Conservation (phyloP, 208 protist species). For the Endotrypanum monterogeii region DNA sequence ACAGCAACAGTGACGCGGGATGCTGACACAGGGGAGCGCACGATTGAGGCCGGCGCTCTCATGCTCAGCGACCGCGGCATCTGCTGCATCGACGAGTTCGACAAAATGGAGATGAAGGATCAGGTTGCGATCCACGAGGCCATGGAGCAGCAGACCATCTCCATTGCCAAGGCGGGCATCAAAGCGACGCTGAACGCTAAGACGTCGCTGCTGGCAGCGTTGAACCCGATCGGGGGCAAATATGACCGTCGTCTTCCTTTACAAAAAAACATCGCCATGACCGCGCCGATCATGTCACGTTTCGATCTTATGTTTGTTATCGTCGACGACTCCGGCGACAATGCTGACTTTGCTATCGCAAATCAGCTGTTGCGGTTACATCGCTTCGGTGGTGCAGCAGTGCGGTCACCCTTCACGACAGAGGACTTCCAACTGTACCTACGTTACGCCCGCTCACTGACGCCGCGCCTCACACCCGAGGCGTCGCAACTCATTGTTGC, state of each 20-base stretch:
- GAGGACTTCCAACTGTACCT: slow-evolving; percentile 95
- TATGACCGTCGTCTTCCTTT: slow-evolving; percentile 95
- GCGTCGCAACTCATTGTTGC: slow-evolving; percentile 86
- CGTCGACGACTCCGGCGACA: slow-evolving; percentile 96
- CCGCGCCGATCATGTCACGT: slow-evolving; percentile 98
- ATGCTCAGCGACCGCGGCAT: slow-evolving; percentile 99
- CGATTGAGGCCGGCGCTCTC: slow-evolving; percentile 99
- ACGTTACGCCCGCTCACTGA: slow-evolving; percentile 89
- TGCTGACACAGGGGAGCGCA: slow-evolving; percentile 99
- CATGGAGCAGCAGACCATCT: slow-evolving; percentile 99
- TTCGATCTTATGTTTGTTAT: slow-evolving; percentile 99
- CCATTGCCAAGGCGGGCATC: slow-evolving; percentile 98
- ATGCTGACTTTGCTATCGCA: slow-evolving; percentile 97
- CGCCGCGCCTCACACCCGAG: slow-evolving; percentile 88
- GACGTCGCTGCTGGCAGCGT: slow-evolving; percentile 97
- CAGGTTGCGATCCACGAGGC: slow-evolving; percentile 99
- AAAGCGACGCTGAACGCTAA: slow-evolving; percentile 99
- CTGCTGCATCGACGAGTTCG: slow-evolving; percentile 99
- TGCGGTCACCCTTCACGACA: slow-evolving; percentile 69
- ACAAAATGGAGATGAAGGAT: slow-evolving; percentile 99
- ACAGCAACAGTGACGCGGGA: slow-evolving; percentile 98
- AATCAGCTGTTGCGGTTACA: slow-evolving; percentile 96
- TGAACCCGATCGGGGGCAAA: slow-evolving; percentile 98
- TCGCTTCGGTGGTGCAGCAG: slow-evolving; percentile 79
- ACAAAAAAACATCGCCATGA: slow-evolving; percentile 94